phyloP scores from a whole-genome alignment of 257 asterid species.

The Orobanche coerulescens region DNA sequence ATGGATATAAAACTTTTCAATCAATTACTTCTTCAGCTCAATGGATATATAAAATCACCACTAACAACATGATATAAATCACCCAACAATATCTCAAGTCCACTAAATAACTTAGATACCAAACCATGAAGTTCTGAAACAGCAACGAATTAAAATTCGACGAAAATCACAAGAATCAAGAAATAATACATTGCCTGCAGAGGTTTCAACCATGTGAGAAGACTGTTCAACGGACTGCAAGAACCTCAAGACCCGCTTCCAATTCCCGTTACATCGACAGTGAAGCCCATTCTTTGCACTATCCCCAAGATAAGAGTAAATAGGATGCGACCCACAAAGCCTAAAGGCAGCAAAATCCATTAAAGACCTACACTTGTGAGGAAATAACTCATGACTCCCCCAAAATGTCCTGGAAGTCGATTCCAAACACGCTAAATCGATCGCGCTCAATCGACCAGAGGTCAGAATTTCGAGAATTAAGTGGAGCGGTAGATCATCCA shows the following conservation, averaged over 20 bases:
- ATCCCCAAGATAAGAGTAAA: slow-evolving; percentile 40
- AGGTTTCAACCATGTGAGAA: slow-evolving; percentile 56
- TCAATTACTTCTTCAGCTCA: slow-evolving; percentile 6
- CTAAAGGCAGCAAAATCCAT: slow-evolving; percentile 65
- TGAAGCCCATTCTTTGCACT: slow-evolving; percentile 40
- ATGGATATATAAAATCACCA: slow-evolving; percentile 8
- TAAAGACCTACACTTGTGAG: slow-evolving; percentile 53
- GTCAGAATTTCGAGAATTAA: slow-evolving; percentile 59
- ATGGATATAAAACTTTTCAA: neutral
- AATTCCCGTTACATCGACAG: slow-evolving; percentile 51
- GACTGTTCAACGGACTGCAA: slow-evolving; percentile 72
- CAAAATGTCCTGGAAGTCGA: slow-evolving; percentile 52
- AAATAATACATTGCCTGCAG: slow-evolving; percentile 76
- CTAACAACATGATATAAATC: neutral
- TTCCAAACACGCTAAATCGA: slow-evolving; percentile 60
- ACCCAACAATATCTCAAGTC: neutral
- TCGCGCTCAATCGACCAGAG: slow-evolving; percentile 52
- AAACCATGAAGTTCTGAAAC: neutral
- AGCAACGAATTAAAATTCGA: neutral
- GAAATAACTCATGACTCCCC: slow-evolving; percentile 37
- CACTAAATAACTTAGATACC: slow-evolving; percentile 2
- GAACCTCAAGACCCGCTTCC: slow-evolving; percentile 69
- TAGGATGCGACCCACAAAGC: slow-evolving; percentile 53
- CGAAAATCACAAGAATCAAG: slow-evolving; percentile 11
- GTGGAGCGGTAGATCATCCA: slow-evolving; percentile 75